Percentiles rank a stretch among this genome's conserved stretches.
Conservation (phyloP, 164 flowering plant genomes). For the Malania oleifera region DNA sequence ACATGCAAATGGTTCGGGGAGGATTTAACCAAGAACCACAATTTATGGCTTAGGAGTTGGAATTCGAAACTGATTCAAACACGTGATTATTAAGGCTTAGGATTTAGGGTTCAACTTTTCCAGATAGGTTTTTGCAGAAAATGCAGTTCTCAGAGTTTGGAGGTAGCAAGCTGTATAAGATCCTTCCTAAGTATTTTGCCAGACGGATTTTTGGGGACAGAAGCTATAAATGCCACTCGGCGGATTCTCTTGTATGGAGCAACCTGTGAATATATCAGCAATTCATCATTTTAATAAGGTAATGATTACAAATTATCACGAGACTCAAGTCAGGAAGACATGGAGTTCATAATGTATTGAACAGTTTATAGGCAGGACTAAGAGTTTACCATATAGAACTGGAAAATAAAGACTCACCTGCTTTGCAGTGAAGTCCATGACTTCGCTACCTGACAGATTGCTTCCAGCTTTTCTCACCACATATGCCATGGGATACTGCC, state of each 20-base stretch:
- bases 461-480: constrained; percentile 67
- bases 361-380: too few species aligned
- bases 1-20: too few species aligned
- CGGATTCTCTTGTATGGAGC: constrained; percentile 93
- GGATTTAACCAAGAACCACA: too few species aligned
- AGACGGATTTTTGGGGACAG: constrained; percentile 84
- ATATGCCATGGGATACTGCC: constrained; percentile 93
- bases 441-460: constrained; percentile 33
- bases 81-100: too few species aligned
- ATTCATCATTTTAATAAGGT: background rate
- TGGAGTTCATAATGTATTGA: background rate
- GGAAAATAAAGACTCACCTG: constrained; percentile 58
- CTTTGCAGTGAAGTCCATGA: constrained; percentile 69
- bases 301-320: background rate
- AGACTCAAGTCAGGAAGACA: too few species aligned
- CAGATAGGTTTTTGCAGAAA: background rate
- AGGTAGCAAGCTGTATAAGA: constrained; percentile 76
- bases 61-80: too few species aligned
- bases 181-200: constrained; percentile 95
- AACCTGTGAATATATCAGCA: constrained; percentile 32
- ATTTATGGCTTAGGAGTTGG: too few species aligned
- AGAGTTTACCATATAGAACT: too few species aligned
- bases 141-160: constrained; percentile 36
- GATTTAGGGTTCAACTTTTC: too few species aligned
- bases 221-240: constrained; percentile 57